Conservation (phyloP, 192 early-diverging fungal species). For the Mortierella claussenii region DNA sequence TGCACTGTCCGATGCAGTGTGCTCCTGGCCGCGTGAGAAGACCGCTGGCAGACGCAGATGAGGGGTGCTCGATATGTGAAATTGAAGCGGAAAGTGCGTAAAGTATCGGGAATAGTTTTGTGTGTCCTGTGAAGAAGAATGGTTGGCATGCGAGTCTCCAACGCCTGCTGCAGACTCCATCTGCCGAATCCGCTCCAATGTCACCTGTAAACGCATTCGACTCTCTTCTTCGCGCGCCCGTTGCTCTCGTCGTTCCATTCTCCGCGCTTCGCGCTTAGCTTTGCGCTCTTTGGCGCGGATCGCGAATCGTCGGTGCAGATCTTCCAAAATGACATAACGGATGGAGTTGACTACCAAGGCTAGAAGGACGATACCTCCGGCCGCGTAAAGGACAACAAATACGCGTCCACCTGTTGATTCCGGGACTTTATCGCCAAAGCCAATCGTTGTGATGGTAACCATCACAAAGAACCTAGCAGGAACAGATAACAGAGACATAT, state of each 20-base stretch:
- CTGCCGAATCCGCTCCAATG: no score
- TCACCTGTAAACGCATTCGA: no score
- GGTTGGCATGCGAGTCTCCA: no score
- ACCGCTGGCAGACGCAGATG: no score
- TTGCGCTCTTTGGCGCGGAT: constrained; percentile 21
- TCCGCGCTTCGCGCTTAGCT: constrained; percentile 16
- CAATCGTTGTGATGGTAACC: constrained; percentile 45
- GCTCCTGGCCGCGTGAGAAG: no score
- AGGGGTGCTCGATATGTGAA: no score
- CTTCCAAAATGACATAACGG: constrained; percentile 49
- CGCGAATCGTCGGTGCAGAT: constrained; percentile 23
- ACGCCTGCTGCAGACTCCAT: no score
- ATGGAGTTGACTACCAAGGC: constrained; percentile 33
- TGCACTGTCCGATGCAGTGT: no score
- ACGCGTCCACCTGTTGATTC: constrained; percentile 14
- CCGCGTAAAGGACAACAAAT: constrained; percentile 35
- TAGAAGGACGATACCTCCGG: constrained; percentile 42
- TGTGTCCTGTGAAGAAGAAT: no score
- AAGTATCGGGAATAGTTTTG: no score
- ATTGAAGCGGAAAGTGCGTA: no score
- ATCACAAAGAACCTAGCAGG: constrained; percentile 32
- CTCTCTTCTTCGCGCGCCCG: constrained; percentile 10
- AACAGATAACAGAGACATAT: not conserved
- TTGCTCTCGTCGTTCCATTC: constrained; percentile 5
- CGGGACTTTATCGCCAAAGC: constrained; percentile 26